Conservation (phyloP, 1,284 basidiomycete genomes). For the Afroboletus lepidellus region DNA sequence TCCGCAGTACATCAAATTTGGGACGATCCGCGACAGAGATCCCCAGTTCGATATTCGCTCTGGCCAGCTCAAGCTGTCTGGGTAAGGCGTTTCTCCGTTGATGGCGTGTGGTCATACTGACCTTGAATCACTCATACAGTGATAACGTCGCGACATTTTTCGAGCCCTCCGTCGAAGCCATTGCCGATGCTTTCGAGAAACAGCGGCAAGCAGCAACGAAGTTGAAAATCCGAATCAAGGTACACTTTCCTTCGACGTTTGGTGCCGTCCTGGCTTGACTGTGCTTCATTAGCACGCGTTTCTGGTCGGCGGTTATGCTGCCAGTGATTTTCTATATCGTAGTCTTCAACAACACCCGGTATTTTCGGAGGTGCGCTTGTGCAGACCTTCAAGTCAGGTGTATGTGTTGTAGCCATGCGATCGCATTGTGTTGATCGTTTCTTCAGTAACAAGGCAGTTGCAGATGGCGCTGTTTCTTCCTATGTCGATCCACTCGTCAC, state of each 20-base stretch:
- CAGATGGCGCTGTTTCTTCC: not conserved
- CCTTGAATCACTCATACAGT: no score
- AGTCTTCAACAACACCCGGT: not conserved
- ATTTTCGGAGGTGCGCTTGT: no score
- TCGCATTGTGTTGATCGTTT: not conserved
- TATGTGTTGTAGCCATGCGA: not conserved
- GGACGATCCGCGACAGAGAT: no score
- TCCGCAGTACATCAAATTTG: no score
- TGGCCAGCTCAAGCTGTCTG: no score
- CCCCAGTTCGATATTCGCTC: no score
- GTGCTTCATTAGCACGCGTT: not conserved
- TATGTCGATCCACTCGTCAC: not conserved
- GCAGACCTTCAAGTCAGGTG: not conserved
- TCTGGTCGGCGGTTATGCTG: not conserved
- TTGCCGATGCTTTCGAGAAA: conserved; percentile 38
- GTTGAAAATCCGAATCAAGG: conserved; percentile 23
- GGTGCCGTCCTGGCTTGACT: conserved; percentile 14
- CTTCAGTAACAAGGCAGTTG: not conserved
- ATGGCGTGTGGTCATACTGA: no score
- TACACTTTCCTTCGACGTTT: no score
- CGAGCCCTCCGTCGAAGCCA: conserved; percentile 45
- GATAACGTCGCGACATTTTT: conserved; percentile 47
- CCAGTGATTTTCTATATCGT: not conserved
- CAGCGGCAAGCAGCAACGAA: conserved; percentile 26
- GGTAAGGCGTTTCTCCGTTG: no score